A percentile compares a stretch with the other conserved stretches of the same genome.
These are phyloP conservation scores for Pyrenophora seminiperda DNA, from an alignment of 2,329 filamentous ascomycete genomes.

Conservation along the genomic window DNA sequence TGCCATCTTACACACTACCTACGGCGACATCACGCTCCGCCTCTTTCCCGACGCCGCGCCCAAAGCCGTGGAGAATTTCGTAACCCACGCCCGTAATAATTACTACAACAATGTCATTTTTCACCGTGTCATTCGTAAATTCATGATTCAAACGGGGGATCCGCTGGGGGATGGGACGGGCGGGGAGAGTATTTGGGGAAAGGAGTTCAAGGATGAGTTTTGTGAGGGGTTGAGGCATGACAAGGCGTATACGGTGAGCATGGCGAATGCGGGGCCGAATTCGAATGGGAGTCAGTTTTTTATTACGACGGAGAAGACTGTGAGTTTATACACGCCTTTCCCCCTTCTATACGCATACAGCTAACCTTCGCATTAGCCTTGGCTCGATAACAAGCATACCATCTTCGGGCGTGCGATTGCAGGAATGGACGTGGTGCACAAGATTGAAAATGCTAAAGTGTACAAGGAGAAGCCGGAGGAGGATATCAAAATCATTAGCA, in stretches of 20 bases:
- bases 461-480: constrained; percentile 93
- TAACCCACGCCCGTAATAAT: constrained; percentile 82
- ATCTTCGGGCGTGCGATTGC: constrained; percentile 91
- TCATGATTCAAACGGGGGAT: constrained; percentile 95
- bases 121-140: constrained; percentile 94
- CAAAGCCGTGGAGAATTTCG: constrained; percentile 96
- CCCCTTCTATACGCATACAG: neutral
- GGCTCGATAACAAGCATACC: constrained; percentile 95
- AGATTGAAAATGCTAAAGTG: constrained; percentile 88
- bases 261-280: constrained; percentile 95
- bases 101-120: constrained; percentile 99
- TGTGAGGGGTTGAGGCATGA: constrained; percentile 82
- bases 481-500: constrained; percentile 96
- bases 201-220: constrained; percentile 91
- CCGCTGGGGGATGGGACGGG: constrained; percentile 87
- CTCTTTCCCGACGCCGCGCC: constrained; percentile 93
- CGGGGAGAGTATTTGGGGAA: constrained; percentile 91
- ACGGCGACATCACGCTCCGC: constrained; percentile 91
- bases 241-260: constrained; percentile 93
- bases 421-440: constrained; percentile 91
- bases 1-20: constrained; percentile 87
- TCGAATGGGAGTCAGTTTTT: constrained; percentile 98
- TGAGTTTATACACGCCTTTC: constrained; percentile 54
- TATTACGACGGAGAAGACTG: constrained; percentile 95
- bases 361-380: constrained; percentile 63